Conservation (phyloP, 2,329 filamentous ascomycete genomes). For the Catunica adiposa region DNA sequence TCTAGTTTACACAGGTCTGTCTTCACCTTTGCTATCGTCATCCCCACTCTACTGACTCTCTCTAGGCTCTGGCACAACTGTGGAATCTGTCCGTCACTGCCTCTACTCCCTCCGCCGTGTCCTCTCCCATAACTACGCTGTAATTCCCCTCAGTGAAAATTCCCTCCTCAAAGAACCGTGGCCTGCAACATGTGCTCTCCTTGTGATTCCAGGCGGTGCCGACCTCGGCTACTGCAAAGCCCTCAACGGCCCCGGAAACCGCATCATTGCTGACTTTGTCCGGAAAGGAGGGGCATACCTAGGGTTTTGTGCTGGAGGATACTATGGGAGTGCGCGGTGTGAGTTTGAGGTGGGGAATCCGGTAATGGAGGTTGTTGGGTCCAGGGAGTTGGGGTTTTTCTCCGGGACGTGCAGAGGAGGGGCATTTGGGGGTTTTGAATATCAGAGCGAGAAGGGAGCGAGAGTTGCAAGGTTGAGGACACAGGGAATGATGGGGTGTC, state of each 20-base stretch:
- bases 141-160: slow-evolving; percentile 65
- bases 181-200: slow-evolving; percentile 67
- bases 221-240: slow-evolving; percentile 80
- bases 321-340: slow-evolving; percentile 66
- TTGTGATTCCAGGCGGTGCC: slow-evolving; percentile 88
- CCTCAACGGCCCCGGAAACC: slow-evolving; percentile 77
- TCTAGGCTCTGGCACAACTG: slow-evolving; percentile 65
- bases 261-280: slow-evolving; percentile 69
- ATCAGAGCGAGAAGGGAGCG: slow-evolving; percentile 74
- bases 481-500: slow-evolving; percentile 35
- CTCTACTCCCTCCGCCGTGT: slow-evolving; percentile 73
- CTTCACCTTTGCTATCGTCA: not conserved
- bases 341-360: slow-evolving; percentile 79
- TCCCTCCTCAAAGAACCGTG: slow-evolving; percentile 83
- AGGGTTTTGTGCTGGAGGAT: slow-evolving; percentile 86
- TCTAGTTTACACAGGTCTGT: slow-evolving; percentile 69
- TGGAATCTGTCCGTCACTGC: slow-evolving; percentile 79
- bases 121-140: slow-evolving; percentile 79
- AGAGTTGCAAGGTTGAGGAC: slow-evolving; percentile 53
- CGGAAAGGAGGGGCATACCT: slow-evolving; percentile 72
- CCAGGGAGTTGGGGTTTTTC: slow-evolving; percentile 74
- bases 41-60: slow-evolving; percentile 17
- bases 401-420: slow-evolving; percentile 72
- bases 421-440: slow-evolving; percentile 79
- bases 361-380: slow-evolving; percentile 64